These are phyloP conservation scores for Lablab purpureus DNA, from an alignment of 306 rosid genomes.

Conservation along the genomic window DNA sequence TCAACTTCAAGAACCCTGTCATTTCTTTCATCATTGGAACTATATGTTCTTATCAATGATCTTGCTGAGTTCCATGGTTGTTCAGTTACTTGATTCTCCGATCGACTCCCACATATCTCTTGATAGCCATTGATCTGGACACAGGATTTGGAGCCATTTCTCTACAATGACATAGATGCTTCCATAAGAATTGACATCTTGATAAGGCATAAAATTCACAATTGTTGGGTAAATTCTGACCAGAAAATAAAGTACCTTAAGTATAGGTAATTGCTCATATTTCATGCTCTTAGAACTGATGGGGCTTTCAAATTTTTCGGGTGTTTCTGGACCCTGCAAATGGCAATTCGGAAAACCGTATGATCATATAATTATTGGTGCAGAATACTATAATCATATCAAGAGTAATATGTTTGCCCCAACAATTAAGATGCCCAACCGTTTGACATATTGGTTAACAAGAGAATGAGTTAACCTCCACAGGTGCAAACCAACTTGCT, in stretches of 20 bases:
- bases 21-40: constrained; percentile 56
- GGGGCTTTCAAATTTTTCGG: constrained; percentile 79
- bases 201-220: constrained; percentile 1
- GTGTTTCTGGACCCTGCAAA: constrained; percentile 85
- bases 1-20: constrained; percentile 71
- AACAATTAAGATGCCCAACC: neutral
- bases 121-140: constrained; percentile 43
- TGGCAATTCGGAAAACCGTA: constrained; percentile 6
- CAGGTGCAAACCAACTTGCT: neutral
- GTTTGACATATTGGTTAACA: neutral
- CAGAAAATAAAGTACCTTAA: constrained; percentile 53
- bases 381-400: neutral
- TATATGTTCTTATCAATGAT: constrained; percentile 43
- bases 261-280: constrained; percentile 57
- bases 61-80: constrained; percentile 54
- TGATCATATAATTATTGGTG: constrained; percentile 16
- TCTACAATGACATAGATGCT: constrained; percentile 55
- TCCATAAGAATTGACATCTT: constrained; percentile 12
- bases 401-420: constrained; percentile 1
- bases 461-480: neutral
- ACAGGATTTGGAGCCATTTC: constrained; percentile 67
- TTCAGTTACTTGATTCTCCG: constrained; percentile 46
- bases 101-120: constrained; percentile 47
- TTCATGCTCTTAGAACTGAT: constrained; percentile 64
- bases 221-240: neutral